Evolutionary conservation across 805 yeast genomes (phyloP).

Genomic region (Clavispora phyllophila): DNA sequence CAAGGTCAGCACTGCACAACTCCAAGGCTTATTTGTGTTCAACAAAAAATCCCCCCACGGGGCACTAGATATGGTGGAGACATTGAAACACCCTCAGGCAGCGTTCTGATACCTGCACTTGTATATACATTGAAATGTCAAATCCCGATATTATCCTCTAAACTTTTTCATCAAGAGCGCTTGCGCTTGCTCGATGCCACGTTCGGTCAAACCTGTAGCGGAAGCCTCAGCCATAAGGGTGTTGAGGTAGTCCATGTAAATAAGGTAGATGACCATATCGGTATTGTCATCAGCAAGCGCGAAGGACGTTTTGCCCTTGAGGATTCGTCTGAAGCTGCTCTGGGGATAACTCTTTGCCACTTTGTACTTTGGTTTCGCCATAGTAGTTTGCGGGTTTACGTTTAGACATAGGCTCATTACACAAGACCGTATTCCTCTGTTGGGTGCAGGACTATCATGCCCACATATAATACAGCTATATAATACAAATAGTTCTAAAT

Average conservation of each 20-base stretch:
- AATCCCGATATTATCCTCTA: slow-evolving; percentile 29
- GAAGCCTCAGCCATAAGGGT: slow-evolving; percentile 32
- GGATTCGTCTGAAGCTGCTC: slow-evolving; percentile 5
- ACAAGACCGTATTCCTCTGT: not conserved
- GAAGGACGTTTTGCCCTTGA: slow-evolving; percentile 7
- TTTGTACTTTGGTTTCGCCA: not conserved
- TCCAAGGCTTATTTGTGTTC: slow-evolving; percentile 92
- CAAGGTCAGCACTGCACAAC: slow-evolving; percentile 80
- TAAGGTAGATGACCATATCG: slow-evolving; percentile 41
- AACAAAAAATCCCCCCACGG: slow-evolving; percentile 76
- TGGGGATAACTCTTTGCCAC: slow-evolving; percentile 9
- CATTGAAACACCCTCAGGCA: slow-evolving; percentile 27
- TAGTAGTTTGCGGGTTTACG: not conserved
- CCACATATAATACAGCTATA: not conserved
- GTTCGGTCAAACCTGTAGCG: slow-evolving; percentile 33
- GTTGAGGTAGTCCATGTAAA: slow-evolving; percentile 44
- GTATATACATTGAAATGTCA: not conserved
- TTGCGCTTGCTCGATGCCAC: slow-evolving; percentile 36
- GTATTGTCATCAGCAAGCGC: slow-evolving; percentile 29
- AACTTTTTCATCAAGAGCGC: slow-evolving; percentile 26
- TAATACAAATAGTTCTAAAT: not conserved
- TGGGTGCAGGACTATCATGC: not conserved
- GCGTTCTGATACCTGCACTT: not conserved
- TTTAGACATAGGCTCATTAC: not conserved
- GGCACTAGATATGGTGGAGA: slow-evolving; percentile 63